phyloP scores from a whole-genome alignment of 176 grass and related monocot genomes.

The Poa annua region DNA sequence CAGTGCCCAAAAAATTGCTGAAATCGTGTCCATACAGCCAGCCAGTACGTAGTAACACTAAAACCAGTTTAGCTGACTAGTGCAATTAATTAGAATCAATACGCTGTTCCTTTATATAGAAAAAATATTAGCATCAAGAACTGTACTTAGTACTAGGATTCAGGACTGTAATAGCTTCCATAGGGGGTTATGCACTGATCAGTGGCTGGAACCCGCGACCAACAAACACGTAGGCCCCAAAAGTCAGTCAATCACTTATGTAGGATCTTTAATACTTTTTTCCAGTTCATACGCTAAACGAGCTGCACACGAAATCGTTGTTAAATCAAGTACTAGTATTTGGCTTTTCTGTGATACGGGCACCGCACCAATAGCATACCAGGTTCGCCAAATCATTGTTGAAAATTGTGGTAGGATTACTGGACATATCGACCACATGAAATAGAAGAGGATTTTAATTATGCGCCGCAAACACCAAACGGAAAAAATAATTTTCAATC shows the following conservation, averaged over 20 bases:
- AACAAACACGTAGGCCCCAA: neutral
- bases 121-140: neutral
- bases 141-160: neutral
- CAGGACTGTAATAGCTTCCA: neutral
- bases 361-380: neutral
- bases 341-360: neutral
- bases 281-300: conserved; percentile 1
- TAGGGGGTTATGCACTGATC: neutral
- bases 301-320: neutral
- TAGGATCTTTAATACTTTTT: neutral
- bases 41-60: neutral
- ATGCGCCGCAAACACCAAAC: neutral
- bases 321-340: neutral
- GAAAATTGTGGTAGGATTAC: neutral
- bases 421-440: neutral
- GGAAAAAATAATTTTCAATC: neutral
- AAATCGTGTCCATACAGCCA: conserved; percentile 9
- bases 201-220: neutral
- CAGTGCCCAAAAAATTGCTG: neutral
- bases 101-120: neutral
- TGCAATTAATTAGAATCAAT: conserved; percentile 14
- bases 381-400: neutral
- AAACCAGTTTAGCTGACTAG: neutral
- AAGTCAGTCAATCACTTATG: conserved; percentile 7
- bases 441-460: neutral